phyloP scores from a whole-genome alignment of 1,284 basidiomycete genomes.

The Leccinum fuscescens region DNA sequence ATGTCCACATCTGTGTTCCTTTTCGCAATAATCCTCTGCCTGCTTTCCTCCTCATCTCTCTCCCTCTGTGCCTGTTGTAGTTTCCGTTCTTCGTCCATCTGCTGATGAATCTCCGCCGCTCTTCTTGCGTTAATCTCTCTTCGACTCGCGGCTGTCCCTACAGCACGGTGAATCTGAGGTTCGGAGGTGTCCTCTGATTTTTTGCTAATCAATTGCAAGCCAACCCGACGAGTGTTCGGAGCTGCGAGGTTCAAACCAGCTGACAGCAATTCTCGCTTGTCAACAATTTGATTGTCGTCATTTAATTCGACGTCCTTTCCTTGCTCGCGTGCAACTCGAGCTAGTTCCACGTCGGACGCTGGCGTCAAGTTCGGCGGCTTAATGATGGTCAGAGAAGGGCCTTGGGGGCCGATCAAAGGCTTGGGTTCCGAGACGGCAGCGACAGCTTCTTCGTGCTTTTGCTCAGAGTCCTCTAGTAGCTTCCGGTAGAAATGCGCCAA shows the following conservation, averaged over 20 bases:
- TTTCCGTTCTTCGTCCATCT: conserved; percentile 71
- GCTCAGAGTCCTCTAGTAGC: conserved; percentile 78
- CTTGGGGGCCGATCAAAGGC: conserved; percentile 58
- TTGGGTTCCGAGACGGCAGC: conserved; percentile 60
- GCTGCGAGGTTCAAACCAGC: conserved; percentile 91
- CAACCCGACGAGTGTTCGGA: conserved; percentile 69
- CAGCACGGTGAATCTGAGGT: conserved; percentile 62
- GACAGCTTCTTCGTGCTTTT: conserved; percentile 81
- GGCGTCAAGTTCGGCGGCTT: conserved; percentile 63
- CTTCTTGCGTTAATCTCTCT: conserved; percentile 81
- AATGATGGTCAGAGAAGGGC: conserved; percentile 62
- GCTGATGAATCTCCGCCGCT: conserved; percentile 66
- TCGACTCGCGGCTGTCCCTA: conserved; percentile 75
- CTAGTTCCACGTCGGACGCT: conserved; percentile 70
- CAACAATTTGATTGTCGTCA: conserved; percentile 96
- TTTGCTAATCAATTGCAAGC: conserved; percentile 37
- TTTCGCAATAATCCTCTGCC: conserved; percentile 54
- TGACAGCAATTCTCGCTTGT: conserved; percentile 88
- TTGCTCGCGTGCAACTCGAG: conserved; percentile 60
- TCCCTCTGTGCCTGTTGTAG: conserved; percentile 58
- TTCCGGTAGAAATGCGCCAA: conserved; percentile 87
- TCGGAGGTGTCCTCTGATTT: conserved; percentile 32
- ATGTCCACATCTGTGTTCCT: conserved; percentile 73
- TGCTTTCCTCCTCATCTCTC: conserved; percentile 56
- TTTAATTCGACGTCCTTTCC: conserved; percentile 94